These are phyloP conservation scores for Psilocybe cyanescens DNA, from an alignment of 768 basidiomycete species.

Conservation along the genomic window DNA sequence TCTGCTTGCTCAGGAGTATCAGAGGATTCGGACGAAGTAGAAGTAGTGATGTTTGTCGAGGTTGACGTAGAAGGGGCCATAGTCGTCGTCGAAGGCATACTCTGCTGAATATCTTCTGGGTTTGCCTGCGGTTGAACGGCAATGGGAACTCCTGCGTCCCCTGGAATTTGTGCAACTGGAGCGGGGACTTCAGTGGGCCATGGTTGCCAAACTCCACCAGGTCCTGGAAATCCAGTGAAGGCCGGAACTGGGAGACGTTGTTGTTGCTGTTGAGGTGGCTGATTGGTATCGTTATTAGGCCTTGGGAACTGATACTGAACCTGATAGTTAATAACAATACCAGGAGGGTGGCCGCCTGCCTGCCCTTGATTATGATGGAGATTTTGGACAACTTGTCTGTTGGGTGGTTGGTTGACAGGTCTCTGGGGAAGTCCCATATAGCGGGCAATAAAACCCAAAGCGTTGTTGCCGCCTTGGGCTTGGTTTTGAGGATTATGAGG, in stretches of 20 bases:
- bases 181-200: conserved; percentile 49
- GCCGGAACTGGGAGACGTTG: conserved; percentile 49
- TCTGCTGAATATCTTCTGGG: not conserved
- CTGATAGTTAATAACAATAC: conserved; percentile 65
- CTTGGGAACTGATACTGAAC: conserved; percentile 58
- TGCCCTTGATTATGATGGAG: conserved; percentile 30
- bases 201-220: conserved; percentile 65
- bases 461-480: conserved; percentile 45
- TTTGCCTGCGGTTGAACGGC: not conserved
- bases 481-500: conserved; percentile 29
- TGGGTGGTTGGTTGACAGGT: conserved; percentile 31
- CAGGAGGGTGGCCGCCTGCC: conserved; percentile 41
- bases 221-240: conserved; percentile 66
- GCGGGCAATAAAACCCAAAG: conserved; percentile 57
- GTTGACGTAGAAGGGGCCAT: not conserved
- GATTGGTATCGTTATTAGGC: conserved; percentile 29
- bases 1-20: conserved; percentile 10
- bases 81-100: conserved; percentile 1
- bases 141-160: not conserved
- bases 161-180: conserved; percentile 5
- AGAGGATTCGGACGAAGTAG: conserved; percentile 9
- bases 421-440: conserved; percentile 59
- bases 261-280: conserved; percentile 24
- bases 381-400: conserved; percentile 22
- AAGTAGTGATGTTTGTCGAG: too few relatives aligned